Evolutionary conservation across 345 rosid genomes (phyloP).

Genomic region (Turritis glabra): DNA sequence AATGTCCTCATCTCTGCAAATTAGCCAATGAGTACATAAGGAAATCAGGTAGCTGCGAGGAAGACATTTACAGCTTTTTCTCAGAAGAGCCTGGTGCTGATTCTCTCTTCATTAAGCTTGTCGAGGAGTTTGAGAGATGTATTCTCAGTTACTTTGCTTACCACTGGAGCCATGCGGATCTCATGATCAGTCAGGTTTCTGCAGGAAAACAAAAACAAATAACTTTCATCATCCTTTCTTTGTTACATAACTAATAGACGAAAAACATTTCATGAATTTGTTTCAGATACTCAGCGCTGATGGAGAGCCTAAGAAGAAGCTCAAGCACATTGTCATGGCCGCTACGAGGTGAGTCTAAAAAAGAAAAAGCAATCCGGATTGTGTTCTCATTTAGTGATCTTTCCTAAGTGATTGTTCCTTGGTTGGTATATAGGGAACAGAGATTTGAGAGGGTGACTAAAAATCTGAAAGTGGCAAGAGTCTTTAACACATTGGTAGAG

Average conservation of each 20-base stretch:
- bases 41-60: constrained; percentile 67
- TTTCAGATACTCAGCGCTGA: constrained; percentile 67
- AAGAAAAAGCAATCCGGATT: not conserved
- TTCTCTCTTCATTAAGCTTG: constrained; percentile 76
- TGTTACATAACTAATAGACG: not conserved
- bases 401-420: constrained; percentile 14
- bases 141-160: constrained; percentile 91
- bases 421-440: constrained; percentile 56
- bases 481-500: constrained; percentile 76
- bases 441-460: constrained; percentile 83
- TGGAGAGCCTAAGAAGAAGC: constrained; percentile 74
- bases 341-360: constrained; percentile 63
- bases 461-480: constrained; percentile 76
- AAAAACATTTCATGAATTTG: constrained; percentile 6
- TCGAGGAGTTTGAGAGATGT: constrained; percentile 90
- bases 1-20: constrained; percentile 85
- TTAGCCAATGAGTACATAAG: constrained; percentile 79
- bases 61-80: constrained; percentile 69
- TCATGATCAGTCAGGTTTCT: constrained; percentile 77
- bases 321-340: constrained; percentile 78
- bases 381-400: not conserved
- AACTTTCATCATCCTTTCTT: not conserved
- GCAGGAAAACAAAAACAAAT: not conserved
- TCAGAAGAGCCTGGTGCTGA: constrained; percentile 64
- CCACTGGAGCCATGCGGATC: constrained; percentile 84